A percentile compares a stretch with the other conserved stretches of the same genome.
Conservation (phyloP, 176 grass and related monocot species). For the Cenchrus americanus region DNA sequence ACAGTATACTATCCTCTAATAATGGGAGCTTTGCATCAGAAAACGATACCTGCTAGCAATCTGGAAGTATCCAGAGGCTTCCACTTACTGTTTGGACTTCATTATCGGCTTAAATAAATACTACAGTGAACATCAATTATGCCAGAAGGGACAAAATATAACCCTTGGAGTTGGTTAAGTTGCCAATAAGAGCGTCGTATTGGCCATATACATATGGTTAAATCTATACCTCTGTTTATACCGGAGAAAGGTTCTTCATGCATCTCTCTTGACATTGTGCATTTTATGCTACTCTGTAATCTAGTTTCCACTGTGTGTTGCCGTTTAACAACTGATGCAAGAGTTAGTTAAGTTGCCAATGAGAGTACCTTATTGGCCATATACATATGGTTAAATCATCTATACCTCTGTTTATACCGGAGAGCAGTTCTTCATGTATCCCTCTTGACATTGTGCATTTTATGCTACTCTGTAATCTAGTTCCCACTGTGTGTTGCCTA, state of each 20-base stretch:
- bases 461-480: slow-evolving; percentile 10
- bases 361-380: background rate
- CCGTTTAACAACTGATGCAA: background rate
- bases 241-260: background rate
- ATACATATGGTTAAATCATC: background rate
- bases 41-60: background rate
- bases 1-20: background rate
- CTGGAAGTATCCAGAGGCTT: background rate
- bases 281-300: slow-evolving; percentile 15
- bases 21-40: background rate
- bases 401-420: background rate
- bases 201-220: background rate
- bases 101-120: slow-evolving; percentile 16
- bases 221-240: background rate
- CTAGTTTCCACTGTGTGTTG: background rate
- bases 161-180: background rate
- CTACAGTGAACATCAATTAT: background rate
- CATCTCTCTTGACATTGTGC: background rate
- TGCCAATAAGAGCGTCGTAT: background rate
- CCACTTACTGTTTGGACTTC: background rate
- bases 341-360: slow-evolving; percentile 3
- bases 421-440: background rate
- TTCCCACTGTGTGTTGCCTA: background rate
- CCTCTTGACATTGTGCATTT: background rate
- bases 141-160: background rate